These are phyloP conservation scores for Cubamyces lactineus DNA, from an alignment of 768 basidiomycete genomes.

Conservation along the genomic window DNA sequence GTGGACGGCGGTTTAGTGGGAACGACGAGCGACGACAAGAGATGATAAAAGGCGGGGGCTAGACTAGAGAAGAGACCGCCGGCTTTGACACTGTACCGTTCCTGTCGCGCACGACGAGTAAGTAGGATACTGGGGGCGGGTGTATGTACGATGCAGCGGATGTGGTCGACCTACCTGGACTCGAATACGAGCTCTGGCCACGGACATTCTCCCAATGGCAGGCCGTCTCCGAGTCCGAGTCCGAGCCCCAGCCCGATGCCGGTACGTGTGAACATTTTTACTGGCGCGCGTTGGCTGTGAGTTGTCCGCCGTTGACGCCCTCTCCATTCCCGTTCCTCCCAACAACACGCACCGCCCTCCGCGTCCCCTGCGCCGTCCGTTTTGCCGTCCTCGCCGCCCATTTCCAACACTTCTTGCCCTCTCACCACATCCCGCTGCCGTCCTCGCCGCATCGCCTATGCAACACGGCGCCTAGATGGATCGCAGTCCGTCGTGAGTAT, in stretches of 20 bases:
- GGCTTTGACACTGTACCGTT: neutral
- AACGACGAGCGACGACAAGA: neutral
- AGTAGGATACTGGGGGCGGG: neutral
- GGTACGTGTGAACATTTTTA: constrained; percentile 27
- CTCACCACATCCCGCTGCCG: neutral
- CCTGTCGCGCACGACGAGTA: neutral
- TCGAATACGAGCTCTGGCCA: constrained; percentile 24
- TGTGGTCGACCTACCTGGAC: constrained; percentile 58
- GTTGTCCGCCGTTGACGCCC: constrained; percentile 18
- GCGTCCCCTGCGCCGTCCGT: neutral
- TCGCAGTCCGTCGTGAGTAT: constrained; percentile 27
- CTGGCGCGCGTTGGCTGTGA: constrained; percentile 15
- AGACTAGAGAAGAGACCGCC: neutral
- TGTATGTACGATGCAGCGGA: constrained; percentile 46
- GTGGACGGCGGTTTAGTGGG: constrained; percentile 1
- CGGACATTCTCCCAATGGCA: constrained; percentile 1
- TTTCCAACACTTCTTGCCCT: neutral
- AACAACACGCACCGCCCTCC: constrained; percentile 4
- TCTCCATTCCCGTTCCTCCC: constrained; percentile 9
- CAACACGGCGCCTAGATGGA: constrained; percentile 32
- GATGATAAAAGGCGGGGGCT: neutral
- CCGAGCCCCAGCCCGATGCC: neutral
- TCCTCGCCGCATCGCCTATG: constrained; percentile 24
- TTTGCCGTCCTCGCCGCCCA: neutral
- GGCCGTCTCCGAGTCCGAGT: neutral